Evolutionary conservation across 495 filamentous ascomycete species (phyloP), one percentile per base, ranked within the genome.

Genomic region (Xylaria cubensis): DNA sequence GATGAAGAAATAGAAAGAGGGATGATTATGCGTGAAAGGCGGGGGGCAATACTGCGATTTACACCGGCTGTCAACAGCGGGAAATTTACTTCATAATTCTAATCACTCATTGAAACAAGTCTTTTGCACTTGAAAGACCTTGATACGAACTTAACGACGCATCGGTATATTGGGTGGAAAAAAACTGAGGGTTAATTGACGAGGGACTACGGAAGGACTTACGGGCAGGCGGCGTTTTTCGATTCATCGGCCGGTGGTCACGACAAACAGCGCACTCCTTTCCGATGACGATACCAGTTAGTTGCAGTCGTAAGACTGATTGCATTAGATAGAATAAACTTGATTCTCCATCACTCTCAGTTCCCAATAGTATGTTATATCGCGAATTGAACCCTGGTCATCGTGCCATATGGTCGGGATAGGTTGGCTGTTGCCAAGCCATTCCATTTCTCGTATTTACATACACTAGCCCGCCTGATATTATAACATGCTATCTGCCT

Each of bases 361-460:
- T 3, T 15, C 5, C 42, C 24, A 34, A 32, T 34, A 26, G 26
- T 12, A 32, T 64, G 24, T 19, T 32, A 50, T 36, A 12, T 67
- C 58, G 50, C 21, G 50, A 67, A 67, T 29, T 29, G 13, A 19
- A 56, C 9, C 50, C 50, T 19, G 34, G 50, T 5, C 10, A 41
- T 67, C 34, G 65, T 67, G 50, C 65, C 65, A 56, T 42, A n/a
- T 34, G 55, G 7, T 39, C 64, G 48, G 39, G 21, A 68, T 15
- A 29, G 12, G 44, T 44, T 69, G 24, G 67, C 17, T 24, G 5
- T 29, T 42, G 67, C 68, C 58, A 70, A 70, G 68, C 63, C 0
- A 21, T 53, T 62, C 53, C 29, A 46, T 32, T n/a, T 59, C 56
- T 70, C 68, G 68, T 70, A 59, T 70, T 63, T 15, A 63, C 67